Base-by-base conservation (phyloP, 768 basidiomycete genomes). In the Phlegmacium glaucopus region DNA sequence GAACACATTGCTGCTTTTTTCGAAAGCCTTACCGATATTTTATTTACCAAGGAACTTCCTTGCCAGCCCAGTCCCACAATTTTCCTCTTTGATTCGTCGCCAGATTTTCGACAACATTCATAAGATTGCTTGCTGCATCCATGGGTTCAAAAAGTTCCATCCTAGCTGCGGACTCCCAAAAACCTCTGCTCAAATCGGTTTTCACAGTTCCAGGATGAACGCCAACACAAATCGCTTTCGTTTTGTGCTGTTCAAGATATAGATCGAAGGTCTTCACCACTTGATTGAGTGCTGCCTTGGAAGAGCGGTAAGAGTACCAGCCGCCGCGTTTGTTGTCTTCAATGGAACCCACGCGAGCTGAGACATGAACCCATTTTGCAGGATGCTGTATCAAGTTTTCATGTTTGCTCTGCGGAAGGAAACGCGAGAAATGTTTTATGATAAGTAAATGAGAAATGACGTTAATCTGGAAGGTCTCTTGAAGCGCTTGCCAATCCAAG, bases 251-350 rank as follows among this genome's bases (percentile, higher is more conserved):
- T 55, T 74, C 61, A 29, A 83, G 63, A 45, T 82, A 72, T 40
- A 76, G 52, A 59, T 84, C 79, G 53, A 81, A 82, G 13, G 79
- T 82, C 51, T 76, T 77, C 58, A 82, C 59, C n/a, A 77, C 72
- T 54, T 83, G 80, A 53, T 84, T 82, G 40, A 84, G 72, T 42
- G 81, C 80, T 1, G 81, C 76, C 59, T 82, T 83, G 42, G 79
- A 81, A 15, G 78, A 68, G 22, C 80, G 76, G 59, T 82, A 82
- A 27, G 78, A 81, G 57, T 76, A 82, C 80, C 80, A 82, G 30
- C 80, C 82, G 13, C 80, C 81, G 17, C 68, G 70, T 18, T 61
- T 64, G 57, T 83, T 84, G 55, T 84, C 80, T 15, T 72, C 68
- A 45, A 82, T 73, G 32, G 78, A 80, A 26, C 81, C 80, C 8